Conservation (phyloP, 2,329 filamentous ascomycete species). For the Neofusicoccum parvum region DNA sequence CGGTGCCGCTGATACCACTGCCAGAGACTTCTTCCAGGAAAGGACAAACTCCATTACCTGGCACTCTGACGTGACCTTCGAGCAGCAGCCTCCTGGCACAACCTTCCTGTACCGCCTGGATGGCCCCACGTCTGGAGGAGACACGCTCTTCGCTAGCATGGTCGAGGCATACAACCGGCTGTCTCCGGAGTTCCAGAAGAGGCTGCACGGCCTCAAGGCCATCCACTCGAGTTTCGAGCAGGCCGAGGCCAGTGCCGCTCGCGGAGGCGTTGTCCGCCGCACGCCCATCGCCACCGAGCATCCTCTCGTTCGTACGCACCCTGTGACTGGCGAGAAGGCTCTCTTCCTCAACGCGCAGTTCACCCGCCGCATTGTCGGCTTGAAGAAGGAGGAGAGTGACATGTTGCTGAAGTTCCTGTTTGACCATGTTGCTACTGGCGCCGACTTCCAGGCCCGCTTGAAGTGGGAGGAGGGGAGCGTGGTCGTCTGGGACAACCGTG, state of each 20-base stretch:
- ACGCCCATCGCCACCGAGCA: constrained; percentile 76
- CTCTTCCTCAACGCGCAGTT: constrained; percentile 84
- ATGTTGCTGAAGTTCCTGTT: constrained; percentile 75
- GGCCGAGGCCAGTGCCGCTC: constrained; percentile 66
- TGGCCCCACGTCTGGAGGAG: constrained; percentile 75
- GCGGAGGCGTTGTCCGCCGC: constrained; percentile 71
- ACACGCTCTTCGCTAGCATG: constrained; percentile 80
- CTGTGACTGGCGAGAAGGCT: constrained; percentile 78
- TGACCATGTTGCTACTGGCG: constrained; percentile 71
- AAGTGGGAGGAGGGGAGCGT: constrained; percentile 81
- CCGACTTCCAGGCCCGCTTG: constrained; percentile 73
- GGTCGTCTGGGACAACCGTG: constrained; percentile 83
- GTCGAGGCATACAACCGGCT: constrained; percentile 80
- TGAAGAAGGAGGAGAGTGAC: constrained; percentile 86
- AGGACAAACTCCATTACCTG: constrained; percentile 81
- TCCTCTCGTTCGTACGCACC: constrained; percentile 79
- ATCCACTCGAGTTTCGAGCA: constrained; percentile 84
- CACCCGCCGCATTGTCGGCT: constrained; percentile 76
- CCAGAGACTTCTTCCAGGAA: constrained; percentile 64
- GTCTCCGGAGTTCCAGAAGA: constrained; percentile 75
- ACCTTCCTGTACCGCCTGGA: constrained; percentile 91
- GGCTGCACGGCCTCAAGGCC: constrained; percentile 78
- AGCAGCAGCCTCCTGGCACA: constrained; percentile 84
- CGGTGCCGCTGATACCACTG: constrained; percentile 64
- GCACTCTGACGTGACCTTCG: constrained; percentile 89